These are phyloP conservation scores for Coemansia sp. DNA, from an alignment of 192 early-diverging fungal species.

Conservation along the genomic window DNA sequence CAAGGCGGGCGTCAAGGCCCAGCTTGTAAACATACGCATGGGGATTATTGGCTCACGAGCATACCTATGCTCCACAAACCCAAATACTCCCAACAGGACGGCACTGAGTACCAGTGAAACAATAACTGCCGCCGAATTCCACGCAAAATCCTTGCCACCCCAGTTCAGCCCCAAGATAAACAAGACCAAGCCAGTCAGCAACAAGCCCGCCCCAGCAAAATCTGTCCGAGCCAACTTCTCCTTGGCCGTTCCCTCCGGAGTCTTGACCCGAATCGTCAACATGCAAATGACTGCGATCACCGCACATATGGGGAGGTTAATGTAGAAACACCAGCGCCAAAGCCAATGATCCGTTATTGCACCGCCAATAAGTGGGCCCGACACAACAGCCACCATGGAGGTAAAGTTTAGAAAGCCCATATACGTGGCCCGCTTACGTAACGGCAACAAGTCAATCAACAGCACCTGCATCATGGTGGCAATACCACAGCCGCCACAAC, in stretches of 20 bases:
- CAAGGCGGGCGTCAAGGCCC: conserved; percentile 4
- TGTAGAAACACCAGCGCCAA: conserved; percentile 55
- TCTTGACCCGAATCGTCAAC: conserved; percentile 1
- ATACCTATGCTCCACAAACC: conserved; percentile 53
- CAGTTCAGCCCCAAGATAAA: conserved; percentile 66
- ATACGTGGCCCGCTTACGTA: conserved; percentile 56
- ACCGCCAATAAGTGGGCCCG: conserved; percentile 53
- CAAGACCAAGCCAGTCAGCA: conserved; percentile 52
- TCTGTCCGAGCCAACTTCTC: conserved; percentile 60
- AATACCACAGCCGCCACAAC: conserved; percentile 61
- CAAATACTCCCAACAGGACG: conserved; percentile 50
- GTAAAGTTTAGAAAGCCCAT: conserved; percentile 51
- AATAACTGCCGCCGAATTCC: conserved; percentile 56
- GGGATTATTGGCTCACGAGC: conserved; percentile 71
- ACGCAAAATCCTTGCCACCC: conserved; percentile 64
- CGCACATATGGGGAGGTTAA: conserved; percentile 43
- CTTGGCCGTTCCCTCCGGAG: conserved; percentile 5
- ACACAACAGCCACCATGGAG: conserved; percentile 51
- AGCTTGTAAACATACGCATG: conserved; percentile 31
- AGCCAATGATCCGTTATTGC: conserved; percentile 48
- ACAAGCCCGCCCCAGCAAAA: conserved; percentile 52
- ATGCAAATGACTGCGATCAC: conserved; percentile 37
- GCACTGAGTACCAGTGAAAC: conserved; percentile 40
- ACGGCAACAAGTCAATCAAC: conserved; percentile 56
- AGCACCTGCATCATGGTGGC: conserved; percentile 58